Conservation (phyloP, 139 green algal genomes). For the Zygnema circumcarinatum region DNA sequence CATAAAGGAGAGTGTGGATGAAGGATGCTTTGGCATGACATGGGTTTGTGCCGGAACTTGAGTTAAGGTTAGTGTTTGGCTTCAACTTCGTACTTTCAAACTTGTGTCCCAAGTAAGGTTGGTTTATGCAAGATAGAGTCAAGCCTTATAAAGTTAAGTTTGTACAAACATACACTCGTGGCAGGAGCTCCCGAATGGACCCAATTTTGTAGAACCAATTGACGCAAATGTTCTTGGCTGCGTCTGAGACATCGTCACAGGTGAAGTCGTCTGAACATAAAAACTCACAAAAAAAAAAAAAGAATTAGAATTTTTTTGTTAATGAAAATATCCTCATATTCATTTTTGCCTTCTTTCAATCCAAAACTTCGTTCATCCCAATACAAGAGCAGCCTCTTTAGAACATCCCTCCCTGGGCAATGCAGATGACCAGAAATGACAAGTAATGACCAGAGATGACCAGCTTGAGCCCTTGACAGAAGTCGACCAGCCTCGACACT, state of each 20-base stretch:
- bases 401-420: too few relatives aligned
- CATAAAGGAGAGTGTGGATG: too few relatives aligned
- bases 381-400: too few relatives aligned
- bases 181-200: slow-evolving; percentile 50
- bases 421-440: too few relatives aligned
- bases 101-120: neutral
- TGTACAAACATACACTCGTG: slow-evolving; percentile 53
- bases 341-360: too few relatives aligned
- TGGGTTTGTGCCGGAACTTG: neutral
- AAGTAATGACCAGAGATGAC: too few relatives aligned
- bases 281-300: too few relatives aligned
- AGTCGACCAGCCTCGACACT: too few relatives aligned
- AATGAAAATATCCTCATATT: too few relatives aligned
- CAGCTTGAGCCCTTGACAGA: too few relatives aligned
- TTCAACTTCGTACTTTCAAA: neutral
- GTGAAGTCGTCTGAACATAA: slow-evolving; percentile 56
- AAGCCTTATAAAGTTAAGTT: neutral
- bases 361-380: too few relatives aligned
- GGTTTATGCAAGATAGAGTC: neutral
- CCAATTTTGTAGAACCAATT: slow-evolving; percentile 66
- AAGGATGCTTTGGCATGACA: too few relatives aligned
- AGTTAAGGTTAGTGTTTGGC: neutral
- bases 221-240: slow-evolving; percentile 55
- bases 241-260: slow-evolving; percentile 4
- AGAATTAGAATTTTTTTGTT: neutral